Conservation (phyloP, 805 yeast species). For the Candida endomychidarum region DNA sequence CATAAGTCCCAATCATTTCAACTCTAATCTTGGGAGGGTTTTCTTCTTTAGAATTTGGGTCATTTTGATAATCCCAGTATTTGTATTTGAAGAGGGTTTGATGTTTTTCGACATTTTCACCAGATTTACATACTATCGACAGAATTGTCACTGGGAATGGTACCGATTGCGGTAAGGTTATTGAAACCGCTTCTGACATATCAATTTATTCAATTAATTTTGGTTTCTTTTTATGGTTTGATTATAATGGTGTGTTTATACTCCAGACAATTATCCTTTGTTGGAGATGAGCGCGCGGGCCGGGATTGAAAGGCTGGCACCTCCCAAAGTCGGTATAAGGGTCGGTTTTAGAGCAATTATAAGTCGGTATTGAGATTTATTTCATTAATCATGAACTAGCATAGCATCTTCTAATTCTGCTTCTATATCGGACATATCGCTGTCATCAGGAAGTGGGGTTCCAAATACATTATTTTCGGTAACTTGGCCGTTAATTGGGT, state of each 20-base stretch:
- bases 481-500: too few species aligned
- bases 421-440: conserved; percentile 7
- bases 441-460: background rate
- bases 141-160: conserved; percentile 70
- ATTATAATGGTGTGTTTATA: background rate
- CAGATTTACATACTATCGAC: conserved; percentile 45
- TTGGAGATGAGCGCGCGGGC: conserved; percentile 2
- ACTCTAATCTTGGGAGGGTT: conserved; percentile 50
- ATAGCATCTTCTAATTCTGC: conserved; percentile 8
- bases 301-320: too few species aligned
- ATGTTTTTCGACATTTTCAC: conserved; percentile 51
- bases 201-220: background rate
- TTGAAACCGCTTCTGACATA: conserved; percentile 44
- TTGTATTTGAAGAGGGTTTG: conserved; percentile 57
- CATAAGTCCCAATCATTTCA: conserved; percentile 74
- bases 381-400: conserved; percentile 2
- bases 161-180: conserved; percentile 58
- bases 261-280: conserved; percentile 4
- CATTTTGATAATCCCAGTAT: conserved; percentile 65
- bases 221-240: too few species aligned
- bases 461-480: too few species aligned
- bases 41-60: conserved; percentile 47
- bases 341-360: too few species aligned
- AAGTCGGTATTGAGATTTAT: too few species aligned
- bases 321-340: too few species aligned